A percentile compares a stretch with the other conserved stretches of the same genome.
Conservation (phyloP, 805 yeast species). For the Metschnikowia lachancei region DNA sequence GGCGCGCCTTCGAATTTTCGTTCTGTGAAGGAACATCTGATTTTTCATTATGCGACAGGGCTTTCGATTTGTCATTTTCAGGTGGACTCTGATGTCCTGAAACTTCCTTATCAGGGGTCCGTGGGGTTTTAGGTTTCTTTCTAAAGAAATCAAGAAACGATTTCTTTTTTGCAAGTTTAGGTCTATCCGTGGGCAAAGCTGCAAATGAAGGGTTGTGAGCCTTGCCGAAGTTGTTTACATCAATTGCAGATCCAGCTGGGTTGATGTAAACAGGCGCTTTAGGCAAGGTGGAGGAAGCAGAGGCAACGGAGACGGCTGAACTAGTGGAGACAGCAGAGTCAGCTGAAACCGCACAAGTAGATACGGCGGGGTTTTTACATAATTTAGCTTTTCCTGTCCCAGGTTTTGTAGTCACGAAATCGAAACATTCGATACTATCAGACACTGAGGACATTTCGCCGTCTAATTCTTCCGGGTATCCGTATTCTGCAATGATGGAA, state of each 20-base stretch:
- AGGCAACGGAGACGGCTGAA: too few species aligned
- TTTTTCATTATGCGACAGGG: too few species aligned
- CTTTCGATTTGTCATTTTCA: too few species aligned
- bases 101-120: neutral
- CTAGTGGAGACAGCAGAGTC: too few species aligned
- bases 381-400: neutral
- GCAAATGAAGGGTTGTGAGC: slow-evolving; percentile 37
- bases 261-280: slow-evolving; percentile 14
- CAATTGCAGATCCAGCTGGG: slow-evolving; percentile 37
- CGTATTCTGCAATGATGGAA: slow-evolving; percentile 15
- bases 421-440: slow-evolving; percentile 17
- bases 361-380: too few species aligned
- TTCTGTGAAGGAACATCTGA: too few species aligned
- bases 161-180: slow-evolving; percentile 20
- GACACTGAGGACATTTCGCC: slow-evolving; percentile 1
- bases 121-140: slow-evolving; percentile 17
- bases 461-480: slow-evolving; percentile 10
- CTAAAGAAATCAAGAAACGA: slow-evolving; percentile 38
- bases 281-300: neutral
- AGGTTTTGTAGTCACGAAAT: slow-evolving; percentile 14
- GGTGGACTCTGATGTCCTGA: neutral
- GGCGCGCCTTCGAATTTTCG: too few species aligned
- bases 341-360: too few species aligned
- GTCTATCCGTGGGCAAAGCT: slow-evolving; percentile 2
- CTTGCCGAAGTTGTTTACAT: slow-evolving; percentile 40